Conservation (phyloP, 306 rosid species). For the Argentina anserina region DNA sequence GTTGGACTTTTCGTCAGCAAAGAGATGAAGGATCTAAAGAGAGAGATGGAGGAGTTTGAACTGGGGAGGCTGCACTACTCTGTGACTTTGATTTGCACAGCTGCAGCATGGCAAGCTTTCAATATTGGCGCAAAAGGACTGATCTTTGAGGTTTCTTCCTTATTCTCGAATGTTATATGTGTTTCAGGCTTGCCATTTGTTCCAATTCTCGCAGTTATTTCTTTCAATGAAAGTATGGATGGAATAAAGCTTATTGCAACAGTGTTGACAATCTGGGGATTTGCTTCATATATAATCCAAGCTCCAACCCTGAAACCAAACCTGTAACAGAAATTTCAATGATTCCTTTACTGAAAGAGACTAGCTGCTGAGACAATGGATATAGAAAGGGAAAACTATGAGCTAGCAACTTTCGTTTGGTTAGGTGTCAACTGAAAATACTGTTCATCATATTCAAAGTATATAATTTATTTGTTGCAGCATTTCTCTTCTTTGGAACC, state of each 20-base stretch:
- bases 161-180: background rate
- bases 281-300: constrained; percentile 34
- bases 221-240: constrained; percentile 41
- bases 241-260: constrained; percentile 41
- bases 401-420: too few relatives aligned
- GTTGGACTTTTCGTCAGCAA: constrained; percentile 42
- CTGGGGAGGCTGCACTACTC: constrained; percentile 29
- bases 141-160: background rate
- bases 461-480: too few relatives aligned
- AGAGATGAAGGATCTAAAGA: constrained; percentile 33
- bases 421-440: too few relatives aligned
- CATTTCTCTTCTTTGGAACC: background rate
- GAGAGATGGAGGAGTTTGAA: constrained; percentile 37
- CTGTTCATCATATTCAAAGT: background rate
- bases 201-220: constrained; percentile 37
- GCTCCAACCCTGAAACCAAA: background rate
- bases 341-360: constrained; percentile 15
- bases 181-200: constrained; percentile 35
- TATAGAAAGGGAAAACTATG: background rate
- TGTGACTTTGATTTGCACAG: background rate
- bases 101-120: constrained; percentile 2
- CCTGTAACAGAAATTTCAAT: constrained; percentile 3
- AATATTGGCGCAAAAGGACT: background rate
- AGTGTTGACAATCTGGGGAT: constrained; percentile 54
- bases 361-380: background rate